Base-by-base conservation (phyloP, 768 basidiomycete species). In the Mrakia frigida region DNA sequence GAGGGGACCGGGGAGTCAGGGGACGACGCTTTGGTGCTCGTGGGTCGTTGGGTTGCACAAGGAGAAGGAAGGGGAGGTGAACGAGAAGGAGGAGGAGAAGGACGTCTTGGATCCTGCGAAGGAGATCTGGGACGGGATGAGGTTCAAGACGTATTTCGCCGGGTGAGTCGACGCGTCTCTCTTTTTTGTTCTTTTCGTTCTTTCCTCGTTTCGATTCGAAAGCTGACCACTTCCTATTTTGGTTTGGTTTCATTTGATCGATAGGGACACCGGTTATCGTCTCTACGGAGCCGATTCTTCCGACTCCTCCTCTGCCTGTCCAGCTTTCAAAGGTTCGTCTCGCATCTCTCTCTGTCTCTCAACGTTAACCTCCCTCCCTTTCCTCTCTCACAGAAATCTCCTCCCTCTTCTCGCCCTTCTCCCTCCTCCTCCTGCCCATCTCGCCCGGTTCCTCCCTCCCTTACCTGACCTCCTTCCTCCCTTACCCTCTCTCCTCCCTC, bases 371-470 rank as follows among this genome's bases (percentile, higher is more conserved):
- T 10, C 33, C 53, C 25, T 35, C 31, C 31, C 33, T 37, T 28
- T 31, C 56, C 59, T 16, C 16, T 61, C 13, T 39, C 33, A 10
- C 37, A 50, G 46, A 76, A 53, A 76, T 72, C 52, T 28, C 75
- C 28, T 39, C 39, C 16, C 53, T 76, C 46, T 71, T 39, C 60
- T 56, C 75, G 4, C 53, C 75, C 41, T 76, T 76, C 46, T 59
- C 70, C 52, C 76, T 77, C 31, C 71, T 77, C 35, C 72, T 77
- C 43, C 61, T 77, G 37, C 76, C 76, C 33, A 71, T 77, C 50
- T 71, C 76, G 21, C 76, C 76, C 4, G 76, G 76, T 28, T 77
- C 76, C 16, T 77, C 76, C 33, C 71, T 77, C 14, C 76, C 76
- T 2, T 77, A 77, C 76, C 46, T 77, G 21, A 65, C 70, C 21